Evolutionary conservation across 768 basidiomycete genomes (phyloP).

Genomic region (Suillus decipiens): DNA sequence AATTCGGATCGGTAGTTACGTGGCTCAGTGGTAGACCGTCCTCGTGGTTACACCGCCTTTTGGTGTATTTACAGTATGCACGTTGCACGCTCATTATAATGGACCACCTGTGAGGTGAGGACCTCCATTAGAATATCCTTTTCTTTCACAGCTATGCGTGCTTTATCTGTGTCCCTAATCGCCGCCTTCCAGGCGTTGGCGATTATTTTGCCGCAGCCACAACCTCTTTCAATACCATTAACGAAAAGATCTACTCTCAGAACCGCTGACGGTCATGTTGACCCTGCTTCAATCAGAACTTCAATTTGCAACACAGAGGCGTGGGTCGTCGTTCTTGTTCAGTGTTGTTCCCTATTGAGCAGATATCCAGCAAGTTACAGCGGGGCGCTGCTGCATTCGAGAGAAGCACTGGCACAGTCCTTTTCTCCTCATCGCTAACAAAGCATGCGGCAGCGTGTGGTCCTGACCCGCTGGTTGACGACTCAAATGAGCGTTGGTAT

Average conservation of each 20-base stretch:
- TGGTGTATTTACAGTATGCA: neutral
- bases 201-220: conserved; percentile 18
- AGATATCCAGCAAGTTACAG: conserved; percentile 21
- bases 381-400: conserved; percentile 16
- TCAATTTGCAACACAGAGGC: conserved; percentile 19
- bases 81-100: neutral
- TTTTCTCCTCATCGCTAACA: neutral
- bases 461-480: conserved; percentile 17
- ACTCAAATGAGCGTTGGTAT: conserved; percentile 24
- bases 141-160: conserved; percentile 13
- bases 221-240: conserved; percentile 21
- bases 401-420: conserved; percentile 4
- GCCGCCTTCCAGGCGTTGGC: conserved; percentile 20
- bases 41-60: neutral
- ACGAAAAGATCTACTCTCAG: conserved; percentile 17
- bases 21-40: neutral
- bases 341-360: conserved; percentile 11
- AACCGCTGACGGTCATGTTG: conserved; percentile 17
- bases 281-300: conserved; percentile 17
- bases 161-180: conserved; percentile 11
- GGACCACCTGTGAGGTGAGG: neutral
- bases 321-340: conserved; percentile 2
- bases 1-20: neutral
- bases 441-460: neutral
- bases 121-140: neutral